Conservation (phyloP, 2,329 filamentous ascomycete genomes). For the Neonectria coccinea region DNA sequence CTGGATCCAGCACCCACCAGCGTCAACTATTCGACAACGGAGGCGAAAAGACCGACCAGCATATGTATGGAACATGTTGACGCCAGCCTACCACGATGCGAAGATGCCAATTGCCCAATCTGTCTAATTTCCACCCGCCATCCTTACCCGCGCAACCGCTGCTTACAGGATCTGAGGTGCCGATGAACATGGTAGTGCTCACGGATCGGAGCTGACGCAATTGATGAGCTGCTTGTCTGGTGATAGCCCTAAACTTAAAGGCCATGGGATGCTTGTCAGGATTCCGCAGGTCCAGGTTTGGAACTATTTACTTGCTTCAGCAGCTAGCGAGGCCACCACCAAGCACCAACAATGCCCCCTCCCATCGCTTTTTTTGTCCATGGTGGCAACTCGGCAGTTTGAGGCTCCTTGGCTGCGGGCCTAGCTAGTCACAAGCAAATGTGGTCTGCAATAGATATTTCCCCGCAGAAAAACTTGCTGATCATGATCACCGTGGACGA, state of each 20-base stretch:
- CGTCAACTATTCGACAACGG: conserved; percentile 1
- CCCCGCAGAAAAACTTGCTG: conserved; percentile 28
- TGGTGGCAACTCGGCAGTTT: conserved; percentile 32
- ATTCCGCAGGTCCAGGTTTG: conserved; percentile 26
- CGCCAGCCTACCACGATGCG: conserved; percentile 19
- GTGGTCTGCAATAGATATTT: conserved; percentile 14
- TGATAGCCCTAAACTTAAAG: conserved; percentile 41
- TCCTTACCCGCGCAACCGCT: conserved; percentile 31
- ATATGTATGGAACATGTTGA: not conserved
- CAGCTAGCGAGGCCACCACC: conserved; percentile 11
- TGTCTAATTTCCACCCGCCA: conserved; percentile 39
- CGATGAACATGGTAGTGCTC: conserved; percentile 38
- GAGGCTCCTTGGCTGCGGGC: conserved; percentile 32
- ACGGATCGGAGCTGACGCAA: conserved; percentile 43
- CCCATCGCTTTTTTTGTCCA: conserved; percentile 19
- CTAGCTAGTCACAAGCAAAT: conserved; percentile 27
- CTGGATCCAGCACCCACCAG: conserved; percentile 7
- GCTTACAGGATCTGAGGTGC: conserved; percentile 24
- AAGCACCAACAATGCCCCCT: conserved; percentile 18
- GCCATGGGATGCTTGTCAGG: conserved; percentile 37
- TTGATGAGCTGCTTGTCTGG: conserved; percentile 39
- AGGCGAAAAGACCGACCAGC: not conserved
- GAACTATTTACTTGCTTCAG: conserved; percentile 22
- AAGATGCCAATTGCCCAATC: conserved; percentile 14
- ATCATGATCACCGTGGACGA: conserved; percentile 24